Evolutionary conservation across 768 basidiomycete genomes (phyloP).

Genomic region (Cubamyces sp.): DNA sequence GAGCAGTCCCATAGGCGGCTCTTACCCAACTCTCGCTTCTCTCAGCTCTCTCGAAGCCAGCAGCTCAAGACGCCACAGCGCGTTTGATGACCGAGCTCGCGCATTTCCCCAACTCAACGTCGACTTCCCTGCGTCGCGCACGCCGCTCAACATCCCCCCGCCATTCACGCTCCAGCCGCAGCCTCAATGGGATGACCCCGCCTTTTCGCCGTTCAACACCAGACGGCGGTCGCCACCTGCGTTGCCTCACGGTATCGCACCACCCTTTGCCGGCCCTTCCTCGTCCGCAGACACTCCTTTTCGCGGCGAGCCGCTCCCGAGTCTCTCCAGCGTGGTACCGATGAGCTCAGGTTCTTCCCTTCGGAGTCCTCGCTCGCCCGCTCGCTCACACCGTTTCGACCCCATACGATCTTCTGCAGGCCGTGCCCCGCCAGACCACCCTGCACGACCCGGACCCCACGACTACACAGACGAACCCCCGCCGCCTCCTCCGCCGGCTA

Average conservation of each 20-base stretch:
- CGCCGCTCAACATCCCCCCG: slow-evolving; percentile 42
- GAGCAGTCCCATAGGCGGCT: slow-evolving; percentile 14
- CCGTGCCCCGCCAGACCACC: slow-evolving; percentile 21
- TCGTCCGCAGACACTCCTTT: slow-evolving; percentile 16
- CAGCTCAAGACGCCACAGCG: background rate
- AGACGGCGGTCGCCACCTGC: slow-evolving; percentile 29
- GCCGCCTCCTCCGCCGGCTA: slow-evolving; percentile 16
- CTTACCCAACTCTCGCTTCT: slow-evolving; percentile 18
- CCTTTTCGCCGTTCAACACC: slow-evolving; percentile 35
- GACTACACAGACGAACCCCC: slow-evolving; percentile 23
- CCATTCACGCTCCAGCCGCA: slow-evolving; percentile 70
- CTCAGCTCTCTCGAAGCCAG: slow-evolving; percentile 19
- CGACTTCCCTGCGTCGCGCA: slow-evolving; percentile 28
- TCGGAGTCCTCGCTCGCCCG: slow-evolving; percentile 19
- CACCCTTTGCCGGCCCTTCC: slow-evolving; percentile 14
- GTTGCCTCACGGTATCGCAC: slow-evolving; percentile 8
- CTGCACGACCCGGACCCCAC: slow-evolving; percentile 26
- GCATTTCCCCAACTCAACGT: slow-evolving; percentile 27
- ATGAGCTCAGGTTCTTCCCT: slow-evolving; percentile 9
- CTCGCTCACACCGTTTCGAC: slow-evolving; percentile 24
- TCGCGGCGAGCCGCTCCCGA: slow-evolving; percentile 17
- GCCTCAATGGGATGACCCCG: slow-evolving; percentile 65
- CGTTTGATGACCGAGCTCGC: slow-evolving; percentile 18
- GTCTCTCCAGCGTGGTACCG: slow-evolving; percentile 17
- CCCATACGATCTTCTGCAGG: slow-evolving; percentile 27